A percentile compares a stretch with the other conserved stretches of the same genome.
phyloP scores from a whole-genome alignment of 768 basidiomycete species.

The Mycena polygramma region DNA sequence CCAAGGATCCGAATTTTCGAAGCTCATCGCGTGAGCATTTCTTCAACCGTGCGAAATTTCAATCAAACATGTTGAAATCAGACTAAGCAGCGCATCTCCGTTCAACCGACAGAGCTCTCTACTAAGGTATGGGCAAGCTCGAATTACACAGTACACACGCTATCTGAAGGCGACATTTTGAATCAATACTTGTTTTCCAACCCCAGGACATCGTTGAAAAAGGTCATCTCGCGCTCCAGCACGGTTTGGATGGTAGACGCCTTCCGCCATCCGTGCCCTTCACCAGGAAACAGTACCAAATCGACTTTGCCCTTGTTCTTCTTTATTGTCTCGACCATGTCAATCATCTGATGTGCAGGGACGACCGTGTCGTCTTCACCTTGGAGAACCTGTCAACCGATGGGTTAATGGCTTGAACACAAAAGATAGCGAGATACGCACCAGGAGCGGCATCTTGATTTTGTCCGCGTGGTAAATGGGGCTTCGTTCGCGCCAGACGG shows the following conservation, averaged over 20 bases:
- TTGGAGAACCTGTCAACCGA: conserved; percentile 61
- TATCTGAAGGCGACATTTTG: no score
- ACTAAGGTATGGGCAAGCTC: no score
- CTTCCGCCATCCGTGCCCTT: conserved; percentile 63
- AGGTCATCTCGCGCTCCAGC: conserved; percentile 54
- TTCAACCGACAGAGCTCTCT: no score
- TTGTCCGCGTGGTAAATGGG: conserved; percentile 63
- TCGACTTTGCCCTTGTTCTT: conserved; percentile 56
- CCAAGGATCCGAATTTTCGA: no score
- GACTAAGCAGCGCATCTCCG: no score
- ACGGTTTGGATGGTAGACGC: conserved; percentile 55
- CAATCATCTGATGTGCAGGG: conserved; percentile 62
- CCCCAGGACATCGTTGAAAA: conserved; percentile 52
- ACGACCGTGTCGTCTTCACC: conserved; percentile 63
- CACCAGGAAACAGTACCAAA: conserved; percentile 60
- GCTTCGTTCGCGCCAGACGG: conserved; percentile 65
- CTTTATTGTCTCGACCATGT: conserved; percentile 56
- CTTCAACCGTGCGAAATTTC: no score
- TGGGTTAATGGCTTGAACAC: background rate
- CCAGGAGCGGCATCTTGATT: conserved; percentile 66
- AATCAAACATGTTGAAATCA: no score
- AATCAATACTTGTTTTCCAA: background rate
- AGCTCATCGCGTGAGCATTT: no score
- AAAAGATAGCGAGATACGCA: conserved; percentile 40
- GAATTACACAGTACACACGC: no score